Evolutionary conservation across 345 rosid species (phyloP), one percentile per base, ranked within the genome.

Genomic region (Eucalyptus paniculata): DNA sequence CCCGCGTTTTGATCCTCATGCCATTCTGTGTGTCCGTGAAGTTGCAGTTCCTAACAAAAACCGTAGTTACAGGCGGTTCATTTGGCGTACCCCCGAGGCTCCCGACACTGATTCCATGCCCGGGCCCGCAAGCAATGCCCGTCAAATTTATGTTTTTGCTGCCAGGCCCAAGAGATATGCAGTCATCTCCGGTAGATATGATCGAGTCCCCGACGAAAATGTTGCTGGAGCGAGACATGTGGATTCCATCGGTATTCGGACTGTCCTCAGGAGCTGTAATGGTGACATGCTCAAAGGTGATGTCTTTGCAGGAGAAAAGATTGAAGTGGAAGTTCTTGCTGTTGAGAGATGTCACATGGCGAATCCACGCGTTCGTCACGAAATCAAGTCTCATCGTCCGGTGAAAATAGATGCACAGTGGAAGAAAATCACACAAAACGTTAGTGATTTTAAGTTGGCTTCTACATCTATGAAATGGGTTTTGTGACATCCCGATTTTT

Each of bases 191-290:
- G 12, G 97, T 94, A 28, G 89, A 91, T 11, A 96, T 93, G 51
- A 30, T 60, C 0, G 95, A 93, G 62, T 93, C 89, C 13, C 87
- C 77, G 56, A 94, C 80, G 7, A 85, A 82, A 21, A 95, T 87
- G 54, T 87, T 72, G 16, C 89, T 90, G 19, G 95, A 92, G 24
- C 88, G 86, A 9, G 89, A 91, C 2, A 96, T 89, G 47, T 95
- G 94, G 87, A 94, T 93, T 47, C 96, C 98, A 83, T 94, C 95
- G 0, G 96, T 96, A 91, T 96, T 96, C 1, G 95, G 97, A 86
- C 97, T 96, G 34, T 92, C 86, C 4, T 37, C 89, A 6, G 97
- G 96, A 28, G 97, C 96, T 21, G 53, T 34, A 44, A 95, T 88
- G 28, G 3, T 85, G 5, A 94, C 13, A 4, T 50, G 77, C 1